Percentiles rank a stretch among this genome's conserved stretches.
Evolutionary conservation across 2,329 filamentous ascomycete genomes (phyloP).

Genomic region (Epichloe baconii): DNA sequence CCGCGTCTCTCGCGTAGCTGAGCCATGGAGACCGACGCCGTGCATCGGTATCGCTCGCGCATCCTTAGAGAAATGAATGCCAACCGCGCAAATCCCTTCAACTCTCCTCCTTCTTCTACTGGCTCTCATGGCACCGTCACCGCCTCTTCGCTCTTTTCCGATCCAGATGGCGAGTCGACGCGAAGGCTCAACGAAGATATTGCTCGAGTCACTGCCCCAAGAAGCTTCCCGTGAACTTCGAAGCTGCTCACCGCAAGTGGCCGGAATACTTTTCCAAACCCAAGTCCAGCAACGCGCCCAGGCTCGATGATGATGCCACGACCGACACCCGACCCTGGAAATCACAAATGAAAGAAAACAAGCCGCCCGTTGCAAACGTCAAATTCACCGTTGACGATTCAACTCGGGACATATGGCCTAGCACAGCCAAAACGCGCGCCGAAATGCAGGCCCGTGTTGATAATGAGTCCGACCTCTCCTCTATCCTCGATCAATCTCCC

Average conservation of each 20-base stretch:
- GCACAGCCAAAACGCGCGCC: conserved; percentile 28
- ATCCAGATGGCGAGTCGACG: conserved; percentile 41
- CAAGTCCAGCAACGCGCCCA: conserved; percentile 16
- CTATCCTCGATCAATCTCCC: conserved; percentile 28
- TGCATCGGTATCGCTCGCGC: conserved; percentile 31
- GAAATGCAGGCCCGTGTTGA: conserved; percentile 43
- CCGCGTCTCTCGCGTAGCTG: conserved; percentile 13
- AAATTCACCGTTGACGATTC: conserved; percentile 27
- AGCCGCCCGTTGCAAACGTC: conserved; percentile 21
- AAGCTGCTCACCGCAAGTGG: conserved; percentile 36
- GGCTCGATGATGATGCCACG: conserved; percentile 16
- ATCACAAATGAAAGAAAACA: conserved; percentile 32
- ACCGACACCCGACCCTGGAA: conserved; percentile 24
- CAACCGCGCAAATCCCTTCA: conserved; percentile 42
- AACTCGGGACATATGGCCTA: conserved; percentile 27
- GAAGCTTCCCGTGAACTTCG: conserved; percentile 30
- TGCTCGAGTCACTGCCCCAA: conserved; percentile 27
- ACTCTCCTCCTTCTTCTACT: conserved; percentile 44
- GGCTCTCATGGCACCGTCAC: conserved; percentile 45
- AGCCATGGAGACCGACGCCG: conserved; percentile 29
- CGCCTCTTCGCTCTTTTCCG: conserved; percentile 37
- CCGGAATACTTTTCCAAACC: conserved; percentile 36
- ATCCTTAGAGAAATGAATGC: conserved; percentile 39
- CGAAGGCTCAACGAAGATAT: conserved; percentile 36
- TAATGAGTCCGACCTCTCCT: conserved; percentile 37